Conservation (phyloP, 1,284 basidiomycete genomes). For the Volvariella surrecta region DNA sequence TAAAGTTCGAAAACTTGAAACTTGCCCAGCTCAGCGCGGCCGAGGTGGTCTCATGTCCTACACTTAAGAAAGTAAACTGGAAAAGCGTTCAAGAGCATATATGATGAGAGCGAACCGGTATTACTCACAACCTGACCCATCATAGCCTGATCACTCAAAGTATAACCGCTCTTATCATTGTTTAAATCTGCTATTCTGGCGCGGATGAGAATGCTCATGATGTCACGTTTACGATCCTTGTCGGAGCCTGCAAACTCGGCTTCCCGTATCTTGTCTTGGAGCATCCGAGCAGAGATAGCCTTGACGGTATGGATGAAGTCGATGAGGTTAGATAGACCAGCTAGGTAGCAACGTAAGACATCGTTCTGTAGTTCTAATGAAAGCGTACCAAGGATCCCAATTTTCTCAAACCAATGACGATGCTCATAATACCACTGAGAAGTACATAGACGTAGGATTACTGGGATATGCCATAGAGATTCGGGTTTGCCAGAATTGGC, state of each 20-base stretch:
- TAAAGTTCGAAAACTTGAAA: neutral
- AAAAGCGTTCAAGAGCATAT: neutral
- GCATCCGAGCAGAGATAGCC: conserved; percentile 28
- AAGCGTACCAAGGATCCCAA: conserved; percentile 18
- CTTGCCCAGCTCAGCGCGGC: conserved; percentile 37
- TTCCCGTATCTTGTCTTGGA: conserved; percentile 25
- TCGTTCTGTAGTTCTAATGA: no score
- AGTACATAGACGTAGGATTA: conserved; percentile 18
- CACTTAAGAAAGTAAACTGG: conserved; percentile 40
- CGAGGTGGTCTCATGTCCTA: conserved; percentile 43
- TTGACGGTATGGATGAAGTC: conserved; percentile 35
- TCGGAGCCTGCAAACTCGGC: conserved; percentile 24
- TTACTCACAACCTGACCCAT: conserved; percentile 42
- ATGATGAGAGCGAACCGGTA: conserved; percentile 3
- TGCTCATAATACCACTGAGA: conserved; percentile 30
- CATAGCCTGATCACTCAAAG: conserved; percentile 37
- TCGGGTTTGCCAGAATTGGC: no score
- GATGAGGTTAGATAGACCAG: conserved; percentile 20
- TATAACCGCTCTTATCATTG: conserved; percentile 21
- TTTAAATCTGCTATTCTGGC: conserved; percentile 27
- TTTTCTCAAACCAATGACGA: conserved; percentile 21
- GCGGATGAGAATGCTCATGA: conserved; percentile 40
- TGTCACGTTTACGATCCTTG: conserved; percentile 35
- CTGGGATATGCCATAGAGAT: no score
- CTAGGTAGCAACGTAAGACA: conserved; percentile 12